These are phyloP conservation scores for Theileria orientalis DNA, from an alignment of 169 alveolate genomes.

Conservation along the genomic window DNA sequence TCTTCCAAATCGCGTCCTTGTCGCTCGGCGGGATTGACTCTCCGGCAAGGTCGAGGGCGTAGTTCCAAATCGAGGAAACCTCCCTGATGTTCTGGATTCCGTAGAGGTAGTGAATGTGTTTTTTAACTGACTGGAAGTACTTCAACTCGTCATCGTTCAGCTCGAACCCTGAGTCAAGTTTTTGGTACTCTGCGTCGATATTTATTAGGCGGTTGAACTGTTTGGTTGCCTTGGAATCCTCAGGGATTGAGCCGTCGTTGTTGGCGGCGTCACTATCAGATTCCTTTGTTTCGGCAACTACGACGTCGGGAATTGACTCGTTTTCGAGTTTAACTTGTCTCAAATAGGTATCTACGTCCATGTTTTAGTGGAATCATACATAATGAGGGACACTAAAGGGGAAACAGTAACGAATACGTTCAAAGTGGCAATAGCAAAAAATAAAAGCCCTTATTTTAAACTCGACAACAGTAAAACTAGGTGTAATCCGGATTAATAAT, in stretches of 20 bases:
- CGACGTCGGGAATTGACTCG: constrained; percentile 39
- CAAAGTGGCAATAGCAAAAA: too few relatives aligned
- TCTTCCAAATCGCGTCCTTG: constrained; percentile 6
- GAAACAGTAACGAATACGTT: too few relatives aligned
- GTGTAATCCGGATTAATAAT: too few relatives aligned
- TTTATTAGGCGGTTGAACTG: constrained; percentile 40
- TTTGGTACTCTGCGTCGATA: constrained; percentile 30
- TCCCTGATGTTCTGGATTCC: constrained; percentile 23
- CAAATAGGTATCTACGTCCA: constrained; percentile 53
- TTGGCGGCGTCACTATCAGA: background rate
- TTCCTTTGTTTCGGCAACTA: constrained; percentile 1
- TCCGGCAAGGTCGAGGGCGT: constrained; percentile 4
- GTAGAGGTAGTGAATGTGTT: background rate
- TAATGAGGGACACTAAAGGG: background rate
- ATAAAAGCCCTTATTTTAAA: too few relatives aligned
- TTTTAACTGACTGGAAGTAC: constrained; percentile 39
- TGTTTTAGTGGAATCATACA: background rate
- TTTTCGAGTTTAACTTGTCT: constrained; percentile 44
- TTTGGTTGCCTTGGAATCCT: constrained; percentile 23
- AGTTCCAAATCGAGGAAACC: constrained; percentile 2
- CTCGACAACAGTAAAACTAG: too few relatives aligned
- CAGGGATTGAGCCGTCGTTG: background rate
- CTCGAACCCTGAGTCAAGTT: constrained; percentile 25
- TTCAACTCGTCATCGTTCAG: constrained; percentile 24
- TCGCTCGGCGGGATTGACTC: background rate